These are phyloP conservation scores for Trypanosoma theileri DNA, from an alignment of 208 protist genomes.

Conservation along the genomic window DNA sequence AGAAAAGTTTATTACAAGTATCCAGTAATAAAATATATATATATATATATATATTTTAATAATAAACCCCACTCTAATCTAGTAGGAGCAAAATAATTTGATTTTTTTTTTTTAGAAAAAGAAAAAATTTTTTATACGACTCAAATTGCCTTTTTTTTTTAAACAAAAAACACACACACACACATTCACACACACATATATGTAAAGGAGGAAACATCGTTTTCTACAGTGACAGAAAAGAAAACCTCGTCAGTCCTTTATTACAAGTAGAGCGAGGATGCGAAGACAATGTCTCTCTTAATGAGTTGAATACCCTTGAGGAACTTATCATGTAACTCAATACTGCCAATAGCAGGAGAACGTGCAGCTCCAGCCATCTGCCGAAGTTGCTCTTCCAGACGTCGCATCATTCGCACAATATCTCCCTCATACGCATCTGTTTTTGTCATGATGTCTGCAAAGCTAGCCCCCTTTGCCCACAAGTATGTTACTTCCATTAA, in stretches of 20 bases:
- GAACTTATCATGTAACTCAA: constrained; percentile 98
- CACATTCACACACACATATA: too few species aligned
- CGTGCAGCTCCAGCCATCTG: constrained; percentile 97
- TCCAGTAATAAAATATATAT: constrained; percentile 7
- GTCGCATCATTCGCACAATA: constrained; percentile 97
- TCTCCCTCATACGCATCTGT: constrained; percentile 98
- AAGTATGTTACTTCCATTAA: constrained; percentile 96
- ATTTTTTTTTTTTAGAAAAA: constrained; percentile 17
- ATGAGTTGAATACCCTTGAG: constrained; percentile 94
- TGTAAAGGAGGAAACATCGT: constrained; percentile 5
- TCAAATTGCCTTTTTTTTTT: constrained; percentile 12
- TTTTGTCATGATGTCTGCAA: constrained; percentile 96
- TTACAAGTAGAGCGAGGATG: constrained; percentile 97
- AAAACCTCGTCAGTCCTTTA: too few species aligned
- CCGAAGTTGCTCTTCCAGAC: constrained; percentile 98
- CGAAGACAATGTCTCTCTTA: constrained; percentile 99
- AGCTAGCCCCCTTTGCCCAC: constrained; percentile 97
- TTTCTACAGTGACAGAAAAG: too few species aligned
- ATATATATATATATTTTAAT: constrained; percentile 7
- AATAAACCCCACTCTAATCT: background rate
- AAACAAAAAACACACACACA: background rate
- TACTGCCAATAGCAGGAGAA: constrained; percentile 96
- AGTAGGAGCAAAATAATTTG: background rate
- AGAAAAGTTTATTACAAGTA: constrained; percentile 17
- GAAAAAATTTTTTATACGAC: constrained; percentile 13